These are phyloP conservation scores for Fusarium chaquense DNA, from an alignment of 2,329 filamentous ascomycete genomes.

Conservation along the genomic window DNA sequence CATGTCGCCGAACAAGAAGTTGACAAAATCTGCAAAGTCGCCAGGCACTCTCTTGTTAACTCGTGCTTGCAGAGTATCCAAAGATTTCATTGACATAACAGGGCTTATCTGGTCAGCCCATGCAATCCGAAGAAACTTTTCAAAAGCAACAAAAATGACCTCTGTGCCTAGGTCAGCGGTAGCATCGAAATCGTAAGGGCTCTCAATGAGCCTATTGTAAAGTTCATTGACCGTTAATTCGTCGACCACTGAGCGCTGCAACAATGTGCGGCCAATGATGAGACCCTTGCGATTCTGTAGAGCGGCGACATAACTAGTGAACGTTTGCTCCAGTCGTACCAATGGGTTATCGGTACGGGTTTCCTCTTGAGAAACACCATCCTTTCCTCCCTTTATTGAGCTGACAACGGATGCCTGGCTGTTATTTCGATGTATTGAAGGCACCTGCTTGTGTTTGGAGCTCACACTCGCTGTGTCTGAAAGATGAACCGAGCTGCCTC, in stretches of 20 bases:
- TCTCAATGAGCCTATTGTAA: constrained; percentile 89
- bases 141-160: constrained; percentile 89
- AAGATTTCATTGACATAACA: constrained; percentile 77
- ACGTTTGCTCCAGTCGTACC: constrained; percentile 83
- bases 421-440: constrained; percentile 58
- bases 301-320: constrained; percentile 84
- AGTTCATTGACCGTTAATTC: constrained; percentile 87
- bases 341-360: constrained; percentile 72
- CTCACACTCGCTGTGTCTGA: constrained; percentile 44
- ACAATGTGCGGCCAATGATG: constrained; percentile 81
- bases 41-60: constrained; percentile 75
- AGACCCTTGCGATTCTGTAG: constrained; percentile 88
- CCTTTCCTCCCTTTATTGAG: constrained; percentile 62
- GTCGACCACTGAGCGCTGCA: constrained; percentile 77
- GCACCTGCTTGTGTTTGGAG: constrained; percentile 57
- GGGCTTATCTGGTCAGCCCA: constrained; percentile 92
- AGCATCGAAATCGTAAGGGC: constrained; percentile 80
- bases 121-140: constrained; percentile 89
- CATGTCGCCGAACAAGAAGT: constrained; percentile 73
- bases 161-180: constrained; percentile 83
- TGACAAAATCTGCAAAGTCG: constrained; percentile 79
- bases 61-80: constrained; percentile 80
- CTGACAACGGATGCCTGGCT: constrained; percentile 68
- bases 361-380: constrained; percentile 58
- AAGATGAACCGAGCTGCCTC: constrained; percentile 65